Conservation (phyloP, 768 basidiomycete species). For the Solioccasus polychromus region DNA sequence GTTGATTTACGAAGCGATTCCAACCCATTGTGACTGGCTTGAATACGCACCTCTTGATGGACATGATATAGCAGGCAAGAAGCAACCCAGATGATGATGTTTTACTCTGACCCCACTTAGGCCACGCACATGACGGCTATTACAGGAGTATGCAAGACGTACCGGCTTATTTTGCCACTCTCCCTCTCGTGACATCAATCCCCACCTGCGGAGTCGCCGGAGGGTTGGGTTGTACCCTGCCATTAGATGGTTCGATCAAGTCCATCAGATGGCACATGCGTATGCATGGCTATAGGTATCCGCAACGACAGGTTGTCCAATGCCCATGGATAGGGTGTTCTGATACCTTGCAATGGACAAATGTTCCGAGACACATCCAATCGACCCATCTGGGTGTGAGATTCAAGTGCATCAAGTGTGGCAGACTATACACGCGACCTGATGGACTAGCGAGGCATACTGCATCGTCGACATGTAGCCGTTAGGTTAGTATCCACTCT, state of each 20-base stretch:
- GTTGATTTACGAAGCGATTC: too few species aligned
- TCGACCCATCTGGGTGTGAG: slow-evolving; percentile 4
- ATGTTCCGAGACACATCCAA: slow-evolving; percentile 7
- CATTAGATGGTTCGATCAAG: not conserved
- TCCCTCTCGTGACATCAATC: too few species aligned
- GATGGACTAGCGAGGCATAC: slow-evolving; percentile 3
- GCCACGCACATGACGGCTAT: too few species aligned
- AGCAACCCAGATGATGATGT: too few species aligned
- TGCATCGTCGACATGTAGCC: slow-evolving; percentile 1
- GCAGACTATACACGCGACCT: slow-evolving; percentile 4
- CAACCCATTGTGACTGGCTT: too few species aligned
- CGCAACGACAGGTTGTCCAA: not conserved
- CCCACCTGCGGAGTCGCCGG: slow-evolving; percentile 1
- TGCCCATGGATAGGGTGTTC: slow-evolving; percentile 13
- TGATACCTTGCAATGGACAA: slow-evolving; percentile 3
- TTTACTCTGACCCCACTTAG: too few species aligned
- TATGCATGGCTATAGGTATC: slow-evolving; percentile 9
- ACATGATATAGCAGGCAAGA: too few species aligned
- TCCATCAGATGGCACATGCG: slow-evolving; percentile 11
- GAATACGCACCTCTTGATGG: too few species aligned
- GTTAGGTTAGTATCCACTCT: not conserved
- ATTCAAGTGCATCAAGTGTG: slow-evolving; percentile 2
- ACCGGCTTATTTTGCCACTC: too few species aligned
- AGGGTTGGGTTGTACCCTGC: slow-evolving; percentile 1
- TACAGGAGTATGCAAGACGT: too few species aligned